Evolutionary conservation across 306 rosid species (phyloP).

Genomic region (Alnus rubra): DNA sequence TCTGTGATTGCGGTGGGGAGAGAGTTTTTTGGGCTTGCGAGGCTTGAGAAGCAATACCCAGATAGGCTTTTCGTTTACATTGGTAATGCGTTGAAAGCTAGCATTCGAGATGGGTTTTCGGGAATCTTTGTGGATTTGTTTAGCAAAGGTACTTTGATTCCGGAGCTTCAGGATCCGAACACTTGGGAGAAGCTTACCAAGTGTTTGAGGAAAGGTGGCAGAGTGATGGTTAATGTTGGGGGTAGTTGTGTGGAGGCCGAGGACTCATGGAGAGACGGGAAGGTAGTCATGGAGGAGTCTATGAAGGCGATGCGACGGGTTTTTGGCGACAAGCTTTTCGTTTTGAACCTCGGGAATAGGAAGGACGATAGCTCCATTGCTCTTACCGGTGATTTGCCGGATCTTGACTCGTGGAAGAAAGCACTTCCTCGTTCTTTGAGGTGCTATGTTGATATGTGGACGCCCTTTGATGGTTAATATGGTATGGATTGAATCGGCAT

Average conservation of each 20-base stretch:
- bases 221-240: constrained; percentile 91
- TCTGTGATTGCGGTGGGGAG: constrained; percentile 77
- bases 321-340: constrained; percentile 50
- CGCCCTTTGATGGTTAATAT: too few relatives aligned
- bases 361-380: constrained; percentile 83
- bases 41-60: constrained; percentile 51
- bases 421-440: constrained; percentile 45
- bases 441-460: constrained; percentile 45
- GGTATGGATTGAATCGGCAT: too few relatives aligned
- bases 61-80: constrained; percentile 57
- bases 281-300: constrained; percentile 59
- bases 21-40: constrained; percentile 59
- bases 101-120: constrained; percentile 57
- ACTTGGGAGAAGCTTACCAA: constrained; percentile 62
- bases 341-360: constrained; percentile 64
- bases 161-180: constrained; percentile 70
- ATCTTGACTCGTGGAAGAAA: constrained; percentile 54
- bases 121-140: constrained; percentile 86
- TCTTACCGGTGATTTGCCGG: constrained; percentile 74
- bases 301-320: constrained; percentile 65
- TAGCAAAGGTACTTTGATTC: constrained; percentile 59
- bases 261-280: constrained; percentile 58
- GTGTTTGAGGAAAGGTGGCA: constrained; percentile 80
- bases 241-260: constrained; percentile 96
- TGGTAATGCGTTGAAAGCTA: constrained; percentile 68